Percentiles rank a stretch among this genome's conserved stretches.
phyloP scores from a whole-genome alignment of 2,329 filamentous ascomycete genomes.

The Sporothrix variecibatus region DNA sequence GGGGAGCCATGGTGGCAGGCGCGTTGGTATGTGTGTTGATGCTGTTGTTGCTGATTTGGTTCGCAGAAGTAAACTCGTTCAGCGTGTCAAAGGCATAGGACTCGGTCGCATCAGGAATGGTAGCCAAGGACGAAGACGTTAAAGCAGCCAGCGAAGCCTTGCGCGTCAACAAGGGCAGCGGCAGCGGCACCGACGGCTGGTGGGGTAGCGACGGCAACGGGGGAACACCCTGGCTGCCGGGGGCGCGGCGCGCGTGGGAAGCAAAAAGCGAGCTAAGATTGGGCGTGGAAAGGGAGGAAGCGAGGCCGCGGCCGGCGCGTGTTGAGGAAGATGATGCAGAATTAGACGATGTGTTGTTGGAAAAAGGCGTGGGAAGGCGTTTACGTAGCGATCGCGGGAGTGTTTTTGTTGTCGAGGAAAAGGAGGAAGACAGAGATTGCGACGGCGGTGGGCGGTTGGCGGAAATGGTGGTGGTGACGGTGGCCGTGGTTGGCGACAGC shows the following conservation, averaged over 20 bases:
- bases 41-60: constrained; percentile 29
- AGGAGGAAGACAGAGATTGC: constrained; percentile 35
- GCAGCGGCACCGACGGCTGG: constrained; percentile 3
- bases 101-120: constrained; percentile 67
- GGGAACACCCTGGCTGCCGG: constrained; percentile 7
- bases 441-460: constrained; percentile 3
- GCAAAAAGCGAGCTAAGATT: constrained; percentile 58
- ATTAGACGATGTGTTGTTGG: constrained; percentile 2
- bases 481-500: constrained; percentile 14
- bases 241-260: constrained; percentile 47
- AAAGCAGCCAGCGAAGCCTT: constrained; percentile 73
- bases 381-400: constrained; percentile 28
- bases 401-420: constrained; percentile 17
- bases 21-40: constrained; percentile 37
- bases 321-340: constrained; percentile 16
- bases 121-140: constrained; percentile 62
- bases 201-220: constrained; percentile 17
- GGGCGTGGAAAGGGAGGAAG: constrained; percentile 50
- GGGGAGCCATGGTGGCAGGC: constrained; percentile 48
- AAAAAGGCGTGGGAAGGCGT: constrained; percentile 22
- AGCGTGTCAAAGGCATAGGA: constrained; percentile 62
- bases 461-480: constrained; percentile 16
- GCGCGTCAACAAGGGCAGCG: constrained; percentile 56
- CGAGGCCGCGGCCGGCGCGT: constrained; percentile 37
- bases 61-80: constrained; percentile 42